Evolutionary conservation across 495 filamentous ascomycete genomes (phyloP).

Genomic region (Chaetomidium leptoderma): DNA sequence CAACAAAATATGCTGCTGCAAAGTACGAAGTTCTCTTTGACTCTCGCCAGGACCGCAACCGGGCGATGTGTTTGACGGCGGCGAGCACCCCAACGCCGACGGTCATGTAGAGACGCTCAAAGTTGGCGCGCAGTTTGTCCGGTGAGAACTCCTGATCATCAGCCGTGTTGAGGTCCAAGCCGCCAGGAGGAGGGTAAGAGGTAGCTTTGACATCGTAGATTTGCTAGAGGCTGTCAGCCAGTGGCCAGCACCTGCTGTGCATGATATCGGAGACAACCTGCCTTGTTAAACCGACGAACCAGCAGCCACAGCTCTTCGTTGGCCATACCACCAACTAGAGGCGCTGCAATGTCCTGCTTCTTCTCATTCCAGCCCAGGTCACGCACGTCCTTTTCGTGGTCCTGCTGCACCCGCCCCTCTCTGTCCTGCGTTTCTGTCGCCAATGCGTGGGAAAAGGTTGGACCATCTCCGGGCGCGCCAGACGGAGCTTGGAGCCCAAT

Average conservation of each 20-base stretch:
- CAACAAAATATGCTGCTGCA: constrained; percentile 61
- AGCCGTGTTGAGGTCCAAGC: constrained; percentile 75
- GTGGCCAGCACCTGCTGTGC: neutral
- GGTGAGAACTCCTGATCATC: constrained; percentile 83
- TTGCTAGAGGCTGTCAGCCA: constrained; percentile 52
- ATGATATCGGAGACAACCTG: constrained; percentile 23
- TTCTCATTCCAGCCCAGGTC: constrained; percentile 73
- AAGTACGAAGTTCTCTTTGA: constrained; percentile 63
- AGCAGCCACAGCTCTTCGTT: constrained; percentile 85
- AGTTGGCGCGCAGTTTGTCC: constrained; percentile 72
- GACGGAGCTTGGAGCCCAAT: constrained; percentile 18
- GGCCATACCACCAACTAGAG: constrained; percentile 66
- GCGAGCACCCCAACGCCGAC: constrained; percentile 64
- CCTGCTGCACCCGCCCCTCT: constrained; percentile 34
- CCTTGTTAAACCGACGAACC: constrained; percentile 80
- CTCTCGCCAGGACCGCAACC: constrained; percentile 79
- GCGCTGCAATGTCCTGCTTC: constrained; percentile 52
- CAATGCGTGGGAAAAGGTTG: constrained; percentile 37
- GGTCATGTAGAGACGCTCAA: constrained; percentile 85
- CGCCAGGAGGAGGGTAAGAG: constrained; percentile 42
- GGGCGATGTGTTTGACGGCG: constrained; percentile 66
- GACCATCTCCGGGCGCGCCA: constrained; percentile 25
- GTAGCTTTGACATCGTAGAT: constrained; percentile 81
- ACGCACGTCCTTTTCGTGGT: constrained; percentile 46
- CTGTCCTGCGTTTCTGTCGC: constrained; percentile 32